Conservation (phyloP, 108 stramenopile species). For the Craspedostauros australis region DNA sequence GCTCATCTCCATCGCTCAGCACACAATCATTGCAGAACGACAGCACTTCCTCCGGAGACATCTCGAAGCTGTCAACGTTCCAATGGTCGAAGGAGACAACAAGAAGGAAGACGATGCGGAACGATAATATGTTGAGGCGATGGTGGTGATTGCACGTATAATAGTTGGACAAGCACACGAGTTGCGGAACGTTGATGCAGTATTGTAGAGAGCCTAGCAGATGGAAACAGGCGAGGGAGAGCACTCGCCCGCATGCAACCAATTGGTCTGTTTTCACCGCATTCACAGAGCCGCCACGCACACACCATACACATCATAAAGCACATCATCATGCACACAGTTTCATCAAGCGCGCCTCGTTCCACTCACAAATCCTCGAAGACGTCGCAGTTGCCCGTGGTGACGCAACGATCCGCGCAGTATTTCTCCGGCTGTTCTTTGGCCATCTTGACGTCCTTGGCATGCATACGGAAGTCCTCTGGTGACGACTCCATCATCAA, state of each 20-base stretch:
- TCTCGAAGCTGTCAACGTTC: constrained; percentile 55
- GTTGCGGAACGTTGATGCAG: too few relatives aligned
- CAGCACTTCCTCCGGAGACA: constrained; percentile 50
- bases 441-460: constrained; percentile 58
- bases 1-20: constrained; percentile 54
- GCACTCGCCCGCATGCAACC: neutral
- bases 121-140: neutral
- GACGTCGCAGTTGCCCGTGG: constrained; percentile 79
- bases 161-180: too few relatives aligned
- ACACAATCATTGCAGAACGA: constrained; percentile 78
- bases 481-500: constrained; percentile 6
- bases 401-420: constrained; percentile 75
- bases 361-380: constrained; percentile 44
- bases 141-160: neutral
- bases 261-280: neutral
- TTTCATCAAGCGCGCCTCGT: neutral
- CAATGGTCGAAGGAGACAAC: too few relatives aligned
- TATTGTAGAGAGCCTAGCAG: too few relatives aligned
- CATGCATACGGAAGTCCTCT: constrained; percentile 18
- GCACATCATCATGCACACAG: neutral
- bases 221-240: neutral
- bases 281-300: too few relatives aligned
- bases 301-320: neutral
- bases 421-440: constrained; percentile 49
- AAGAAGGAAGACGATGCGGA: neutral